Conservation (phyloP, 345 rosid genomes). For the Abelmoschus esculentus region DNA sequence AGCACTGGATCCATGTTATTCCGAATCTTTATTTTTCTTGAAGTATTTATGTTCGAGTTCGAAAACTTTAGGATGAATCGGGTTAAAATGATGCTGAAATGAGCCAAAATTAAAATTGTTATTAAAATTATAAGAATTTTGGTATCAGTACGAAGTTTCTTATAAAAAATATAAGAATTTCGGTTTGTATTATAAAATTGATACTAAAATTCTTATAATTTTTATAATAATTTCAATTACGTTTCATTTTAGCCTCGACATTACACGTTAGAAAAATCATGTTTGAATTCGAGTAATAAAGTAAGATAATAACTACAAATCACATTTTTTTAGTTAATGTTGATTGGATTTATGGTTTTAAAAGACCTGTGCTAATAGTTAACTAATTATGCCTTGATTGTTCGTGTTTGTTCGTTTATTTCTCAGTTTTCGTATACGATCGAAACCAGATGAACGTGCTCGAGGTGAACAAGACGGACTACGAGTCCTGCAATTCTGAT, state of each 20-base stretch:
- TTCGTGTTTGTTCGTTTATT: neutral
- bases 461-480: constrained; percentile 86
- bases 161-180: too few relatives aligned
- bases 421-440: constrained; percentile 76
- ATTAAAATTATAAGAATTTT: too few relatives aligned
- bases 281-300: neutral
- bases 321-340: neutral
- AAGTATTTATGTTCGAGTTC: neutral
- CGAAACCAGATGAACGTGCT: constrained; percentile 75
- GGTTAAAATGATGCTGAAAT: too few relatives aligned
- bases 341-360: neutral
- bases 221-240: too few relatives aligned
- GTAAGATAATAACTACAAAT: too few relatives aligned
- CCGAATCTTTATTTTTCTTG: neutral
- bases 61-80: too few relatives aligned
- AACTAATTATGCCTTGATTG: neutral
- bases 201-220: too few relatives aligned
- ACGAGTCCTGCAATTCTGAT: constrained; percentile 56
- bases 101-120: too few relatives aligned
- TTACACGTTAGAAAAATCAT: neutral
- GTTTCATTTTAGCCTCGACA: too few relatives aligned
- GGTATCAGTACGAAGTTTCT: too few relatives aligned
- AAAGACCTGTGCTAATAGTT: neutral
- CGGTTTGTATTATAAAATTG: too few relatives aligned
- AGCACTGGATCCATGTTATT: neutral